Conservation (phyloP, 768 basidiomycete species). For the Amanita subjunquillea region DNA sequence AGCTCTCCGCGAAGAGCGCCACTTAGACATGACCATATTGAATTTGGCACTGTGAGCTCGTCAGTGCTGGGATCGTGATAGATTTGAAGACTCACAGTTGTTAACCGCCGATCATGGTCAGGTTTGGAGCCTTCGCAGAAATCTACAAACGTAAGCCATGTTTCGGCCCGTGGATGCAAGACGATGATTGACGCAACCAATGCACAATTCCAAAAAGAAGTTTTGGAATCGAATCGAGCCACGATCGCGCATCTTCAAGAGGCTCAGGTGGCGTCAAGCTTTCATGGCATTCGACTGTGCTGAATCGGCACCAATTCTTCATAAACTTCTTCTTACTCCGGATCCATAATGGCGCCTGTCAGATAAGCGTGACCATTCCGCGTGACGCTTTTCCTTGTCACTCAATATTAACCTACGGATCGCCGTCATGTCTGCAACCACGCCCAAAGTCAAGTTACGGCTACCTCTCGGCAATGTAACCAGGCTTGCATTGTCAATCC, state of each 20-base stretch:
- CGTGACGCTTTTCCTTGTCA: too few species aligned
- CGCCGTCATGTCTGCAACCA: background rate
- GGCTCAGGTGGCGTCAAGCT: background rate
- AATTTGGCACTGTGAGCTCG: background rate
- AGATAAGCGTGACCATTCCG: too few species aligned
- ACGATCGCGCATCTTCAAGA: background rate
- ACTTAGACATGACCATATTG: too few species aligned
- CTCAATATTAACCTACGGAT: too few species aligned
- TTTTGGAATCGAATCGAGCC: background rate
- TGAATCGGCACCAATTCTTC: background rate
- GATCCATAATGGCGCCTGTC: too few species aligned
- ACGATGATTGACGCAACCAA: background rate
- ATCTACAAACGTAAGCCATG: background rate
- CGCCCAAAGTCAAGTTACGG: too few species aligned
- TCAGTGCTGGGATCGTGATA: background rate
- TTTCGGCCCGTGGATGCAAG: background rate
- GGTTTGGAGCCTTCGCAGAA: background rate
- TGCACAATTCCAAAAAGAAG: background rate
- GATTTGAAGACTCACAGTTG: background rate
- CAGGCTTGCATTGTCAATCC: conserved; percentile 5
- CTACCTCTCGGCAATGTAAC: background rate
- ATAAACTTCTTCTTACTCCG: too few species aligned
- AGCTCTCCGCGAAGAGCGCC: too few species aligned
- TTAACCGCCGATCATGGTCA: background rate
- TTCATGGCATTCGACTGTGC: too few species aligned